Base-by-base conservation (phyloP, 208 protist species). In the Eutreptiella sp. region DNA sequence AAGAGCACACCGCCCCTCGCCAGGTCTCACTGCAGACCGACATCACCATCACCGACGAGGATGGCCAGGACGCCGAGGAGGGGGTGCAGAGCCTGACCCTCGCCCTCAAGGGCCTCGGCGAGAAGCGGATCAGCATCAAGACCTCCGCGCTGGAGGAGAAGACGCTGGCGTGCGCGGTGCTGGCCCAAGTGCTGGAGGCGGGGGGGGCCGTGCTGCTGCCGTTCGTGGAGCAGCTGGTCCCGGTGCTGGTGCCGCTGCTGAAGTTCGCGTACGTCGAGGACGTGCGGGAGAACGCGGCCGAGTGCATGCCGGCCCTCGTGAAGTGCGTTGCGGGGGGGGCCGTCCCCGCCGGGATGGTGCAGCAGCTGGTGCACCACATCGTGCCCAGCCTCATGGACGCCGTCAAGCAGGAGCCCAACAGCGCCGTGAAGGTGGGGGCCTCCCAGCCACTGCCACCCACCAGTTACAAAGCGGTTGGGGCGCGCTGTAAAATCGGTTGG, bases 61-160 rank as follows among this genome's bases (percentile, higher is more conserved):
- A 26, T 2, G 64, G 57, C 14, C 14, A n/a, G 3, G 4, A 38
- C 19, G 41, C 31, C 33, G 67, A 70, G 32, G 76, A 85, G 21
- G 78, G 73, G 9, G 67, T 60, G 47, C 75, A 87, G 47, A 66
- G 45, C 27, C 66, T 81, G 33, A 47, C 34, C 2, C 27, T 85
- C 2, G 54, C 46, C 28, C 68, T 76, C 43, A 58, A 70, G 16
- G 46, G 62, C 9, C 24, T 73, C 32, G 71, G 71, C 32, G 53
- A 72, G 23, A 70, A 75, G 34, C 46, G 62, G 33, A 64, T 76
- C 24, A 45, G 60, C 11, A 76, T 80, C 46, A 42, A 69, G 34
- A 85, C 78, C 0, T 62, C 77, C 0, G 52, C 58, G n/a, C 50
- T 89, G 19, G 83, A 91, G 41, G 84, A 91, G 42, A 91, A 91